phyloP scores from a whole-genome alignment of 2,329 filamentous ascomycete genomes.

The Ampelomyces quisqualis region DNA sequence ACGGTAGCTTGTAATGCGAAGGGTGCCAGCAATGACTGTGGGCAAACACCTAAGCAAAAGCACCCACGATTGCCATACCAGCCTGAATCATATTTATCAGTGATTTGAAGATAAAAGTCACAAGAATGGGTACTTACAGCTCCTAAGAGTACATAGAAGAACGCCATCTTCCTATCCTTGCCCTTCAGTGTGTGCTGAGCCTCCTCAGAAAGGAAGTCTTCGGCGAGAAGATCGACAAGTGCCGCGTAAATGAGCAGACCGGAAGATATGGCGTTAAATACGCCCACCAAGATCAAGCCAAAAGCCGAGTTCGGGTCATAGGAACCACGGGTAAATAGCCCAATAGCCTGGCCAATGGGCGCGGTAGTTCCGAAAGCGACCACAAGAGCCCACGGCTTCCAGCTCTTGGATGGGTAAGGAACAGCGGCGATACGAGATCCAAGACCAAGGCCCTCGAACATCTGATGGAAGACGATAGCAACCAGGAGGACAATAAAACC shows the following conservation, averaged over 20 bases:
- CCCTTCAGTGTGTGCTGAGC: slow-evolving; percentile 51
- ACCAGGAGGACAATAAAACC: slow-evolving; percentile 61
- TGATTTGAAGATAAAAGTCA: neutral
- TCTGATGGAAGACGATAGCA: slow-evolving; percentile 64
- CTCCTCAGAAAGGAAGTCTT: slow-evolving; percentile 62
- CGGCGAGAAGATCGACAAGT: slow-evolving; percentile 63
- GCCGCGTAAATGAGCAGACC: slow-evolving; percentile 64
- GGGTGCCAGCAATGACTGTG: neutral
- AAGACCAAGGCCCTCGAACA: slow-evolving; percentile 64
- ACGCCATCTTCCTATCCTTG: slow-evolving; percentile 57
- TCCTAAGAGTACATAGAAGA: slow-evolving; percentile 45
- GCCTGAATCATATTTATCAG: slow-evolving; percentile 14
- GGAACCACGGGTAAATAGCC: slow-evolving; percentile 56
- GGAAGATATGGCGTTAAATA: slow-evolving; percentile 67
- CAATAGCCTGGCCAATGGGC: slow-evolving; percentile 65
- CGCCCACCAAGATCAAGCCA: slow-evolving; percentile 63
- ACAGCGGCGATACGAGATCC: slow-evolving; percentile 62
- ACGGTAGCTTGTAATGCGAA: neutral
- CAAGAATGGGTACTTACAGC: slow-evolving; percentile 21
- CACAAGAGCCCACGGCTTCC: slow-evolving; percentile 62
- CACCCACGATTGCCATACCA: slow-evolving; percentile 42
- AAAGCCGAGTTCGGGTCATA: slow-evolving; percentile 66
- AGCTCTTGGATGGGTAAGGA: slow-evolving; percentile 58
- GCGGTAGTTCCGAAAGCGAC: slow-evolving; percentile 64
- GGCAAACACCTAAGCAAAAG: slow-evolving; percentile 42